Evolutionary conservation across 148 eudicot species (phyloP).

Genomic region (Vaccinium darrowii): DNA sequence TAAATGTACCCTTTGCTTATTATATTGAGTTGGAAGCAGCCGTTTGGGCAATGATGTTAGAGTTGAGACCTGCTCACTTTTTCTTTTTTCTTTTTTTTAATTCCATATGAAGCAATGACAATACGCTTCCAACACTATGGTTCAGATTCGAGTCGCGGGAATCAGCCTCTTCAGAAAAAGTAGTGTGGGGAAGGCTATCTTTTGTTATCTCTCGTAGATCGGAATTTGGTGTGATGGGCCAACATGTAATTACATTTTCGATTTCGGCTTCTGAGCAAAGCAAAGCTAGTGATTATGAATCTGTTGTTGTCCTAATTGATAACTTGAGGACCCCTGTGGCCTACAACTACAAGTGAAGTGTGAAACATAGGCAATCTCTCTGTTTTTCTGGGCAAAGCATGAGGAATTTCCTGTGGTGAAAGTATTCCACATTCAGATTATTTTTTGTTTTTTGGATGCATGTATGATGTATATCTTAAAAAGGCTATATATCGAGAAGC

Average conservation of each 20-base stretch:
- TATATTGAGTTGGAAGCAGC: neutral
- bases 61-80: neutral
- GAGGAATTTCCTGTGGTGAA: neutral
- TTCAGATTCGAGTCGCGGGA: neutral
- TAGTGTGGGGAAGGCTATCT: neutral
- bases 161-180: neutral
- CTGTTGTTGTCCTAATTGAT: neutral
- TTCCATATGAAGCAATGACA: neutral
- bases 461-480: neutral
- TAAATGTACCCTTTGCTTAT: neutral
- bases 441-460: neutral
- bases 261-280: neutral
- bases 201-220: neutral
- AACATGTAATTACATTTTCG: neutral
- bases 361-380: neutral
- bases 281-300: neutral
- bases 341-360: neutral
- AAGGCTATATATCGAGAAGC: neutral
- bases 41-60: neutral
- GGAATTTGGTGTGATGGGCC: neutral
- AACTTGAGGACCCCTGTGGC: neutral
- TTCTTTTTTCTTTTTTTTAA: too few relatives aligned
- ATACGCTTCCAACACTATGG: neutral
- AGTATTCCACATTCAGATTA: neutral
- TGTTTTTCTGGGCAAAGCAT: neutral